These are phyloP conservation scores for Arabidopsis arenosa DNA, from an alignment of 345 rosid species.

Conservation along the genomic window DNA sequence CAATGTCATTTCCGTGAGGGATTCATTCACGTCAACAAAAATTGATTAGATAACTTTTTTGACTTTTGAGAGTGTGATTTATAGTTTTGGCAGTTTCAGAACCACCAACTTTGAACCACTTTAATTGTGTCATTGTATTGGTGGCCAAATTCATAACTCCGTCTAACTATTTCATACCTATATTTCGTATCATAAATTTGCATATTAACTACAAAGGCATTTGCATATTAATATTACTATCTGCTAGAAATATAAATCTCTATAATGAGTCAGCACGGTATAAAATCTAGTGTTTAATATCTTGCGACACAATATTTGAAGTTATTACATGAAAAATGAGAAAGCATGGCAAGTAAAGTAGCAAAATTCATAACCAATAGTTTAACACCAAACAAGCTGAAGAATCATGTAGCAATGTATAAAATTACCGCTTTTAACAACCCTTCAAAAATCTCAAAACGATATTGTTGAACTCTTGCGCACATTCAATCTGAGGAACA, in stretches of 20 bases:
- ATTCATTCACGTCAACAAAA: background rate
- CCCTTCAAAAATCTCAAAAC: slow-evolving; percentile 57
- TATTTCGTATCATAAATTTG: background rate
- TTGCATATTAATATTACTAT: background rate
- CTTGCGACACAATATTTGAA: background rate
- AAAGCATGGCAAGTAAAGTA: slow-evolving; percentile 8
- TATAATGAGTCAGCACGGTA: too few relatives aligned
- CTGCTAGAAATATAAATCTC: too few relatives aligned
- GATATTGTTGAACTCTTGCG: slow-evolving; percentile 58
- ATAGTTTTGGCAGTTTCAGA: slow-evolving; percentile 6
- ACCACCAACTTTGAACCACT: slow-evolving; percentile 31
- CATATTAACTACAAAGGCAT: too few relatives aligned
- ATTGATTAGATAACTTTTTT: background rate
- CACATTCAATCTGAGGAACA: slow-evolving; percentile 74
- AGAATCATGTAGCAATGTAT: slow-evolving; percentile 11
- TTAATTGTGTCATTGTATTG: slow-evolving; percentile 12
- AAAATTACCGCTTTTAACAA: background rate
- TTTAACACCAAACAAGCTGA: slow-evolving; percentile 3
- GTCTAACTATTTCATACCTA: background rate
- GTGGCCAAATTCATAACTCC: slow-evolving; percentile 32
- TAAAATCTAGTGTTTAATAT: background rate
- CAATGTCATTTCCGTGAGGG: slow-evolving; percentile 2
- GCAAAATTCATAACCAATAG: slow-evolving; percentile 1
- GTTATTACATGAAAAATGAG: slow-evolving; percentile 4
- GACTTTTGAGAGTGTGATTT: background rate